These are phyloP conservation scores for Pestalotiopsis sp. DNA, from an alignment of 2,329 filamentous ascomycete genomes.

Conservation along the genomic window DNA sequence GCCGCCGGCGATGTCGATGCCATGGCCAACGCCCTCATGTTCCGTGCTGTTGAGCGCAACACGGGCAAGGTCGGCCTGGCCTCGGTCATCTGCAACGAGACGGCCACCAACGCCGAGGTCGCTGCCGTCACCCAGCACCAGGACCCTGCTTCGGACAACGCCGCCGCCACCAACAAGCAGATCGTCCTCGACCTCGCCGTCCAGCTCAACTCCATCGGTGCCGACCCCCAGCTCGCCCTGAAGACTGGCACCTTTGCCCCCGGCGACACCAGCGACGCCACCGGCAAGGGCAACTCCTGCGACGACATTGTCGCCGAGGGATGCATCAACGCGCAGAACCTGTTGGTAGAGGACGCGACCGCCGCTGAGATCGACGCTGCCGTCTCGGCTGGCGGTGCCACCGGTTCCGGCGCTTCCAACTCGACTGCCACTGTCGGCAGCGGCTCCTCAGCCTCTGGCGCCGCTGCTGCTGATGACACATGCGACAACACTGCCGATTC, in stretches of 20 bases:
- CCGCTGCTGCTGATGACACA: constrained; percentile 13
- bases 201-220: constrained; percentile 63
- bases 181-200: constrained; percentile 60
- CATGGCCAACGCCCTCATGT: constrained; percentile 56
- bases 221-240: constrained; percentile 62
- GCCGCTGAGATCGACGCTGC: constrained; percentile 55
- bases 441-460: constrained; percentile 16
- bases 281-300: constrained; percentile 54
- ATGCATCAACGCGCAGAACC: constrained; percentile 57
- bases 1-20: constrained; percentile 50
- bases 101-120: constrained; percentile 66
- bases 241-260: constrained; percentile 65
- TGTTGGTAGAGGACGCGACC: constrained; percentile 55
- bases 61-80: constrained; percentile 57
- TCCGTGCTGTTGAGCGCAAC: constrained; percentile 62
- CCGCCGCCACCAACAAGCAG: constrained; percentile 60
- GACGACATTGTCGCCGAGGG: constrained; percentile 51
- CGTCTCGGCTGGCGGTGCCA: constrained; percentile 33
- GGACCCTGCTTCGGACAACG: constrained; percentile 63
- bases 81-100: constrained; percentile 58
- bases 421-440: too few species aligned
- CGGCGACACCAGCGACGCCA: constrained; percentile 51
- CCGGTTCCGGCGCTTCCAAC: constrained; percentile 13
- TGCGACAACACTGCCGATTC: constrained; percentile 15
- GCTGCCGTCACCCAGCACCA: constrained; percentile 66